A percentile compares a stretch with the other conserved stretches of the same genome.
phyloP scores from a whole-genome alignment of 805 yeast genomes.

The Vanderwaltozyma yarrowii region DNA sequence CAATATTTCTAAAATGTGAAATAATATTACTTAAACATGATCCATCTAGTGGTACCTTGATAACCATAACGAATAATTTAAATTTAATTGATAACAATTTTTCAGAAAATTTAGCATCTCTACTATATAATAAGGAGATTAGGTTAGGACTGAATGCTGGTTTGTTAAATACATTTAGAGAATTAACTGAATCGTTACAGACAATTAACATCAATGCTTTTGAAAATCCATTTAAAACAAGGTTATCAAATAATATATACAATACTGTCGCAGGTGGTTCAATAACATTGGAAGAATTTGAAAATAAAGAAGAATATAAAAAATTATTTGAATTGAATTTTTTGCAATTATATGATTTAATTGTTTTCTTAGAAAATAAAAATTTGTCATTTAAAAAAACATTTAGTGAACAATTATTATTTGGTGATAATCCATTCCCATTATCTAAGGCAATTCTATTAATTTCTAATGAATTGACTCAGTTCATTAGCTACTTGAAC shows the following conservation, averaged over 20 bases:
- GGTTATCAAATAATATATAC: not conserved
- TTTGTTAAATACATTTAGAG: not conserved
- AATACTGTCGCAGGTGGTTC: not conserved
- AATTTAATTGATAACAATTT: too few species aligned
- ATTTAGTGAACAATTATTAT: slow-evolving; percentile 54
- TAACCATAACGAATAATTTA: too few species aligned
- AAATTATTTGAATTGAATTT: slow-evolving; percentile 13
- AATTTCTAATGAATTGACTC: slow-evolving; percentile 24
- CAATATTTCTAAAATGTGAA: too few species aligned
- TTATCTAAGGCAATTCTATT: slow-evolving; percentile 31
- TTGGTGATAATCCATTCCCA: slow-evolving; percentile 46
- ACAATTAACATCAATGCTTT: not conserved
- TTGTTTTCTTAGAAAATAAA: slow-evolving; percentile 44
- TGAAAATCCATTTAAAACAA: not conserved
- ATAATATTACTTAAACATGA: too few species aligned
- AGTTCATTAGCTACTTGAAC: not conserved
- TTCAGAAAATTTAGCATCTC: too few species aligned
- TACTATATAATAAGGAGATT: not conserved
- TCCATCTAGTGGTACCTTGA: too few species aligned
- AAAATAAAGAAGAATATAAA: slow-evolving; percentile 5
- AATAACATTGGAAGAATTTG: not conserved
- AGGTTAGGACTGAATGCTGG: not conserved
- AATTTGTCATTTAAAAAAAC: slow-evolving; percentile 52
- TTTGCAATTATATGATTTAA: slow-evolving; percentile 43
- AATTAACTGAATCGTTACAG: not conserved